Evolutionary conservation across 352 stramenopile species (phyloP), one percentile per base, ranked within the genome.

Genomic region (Phytophthora meadii): DNA sequence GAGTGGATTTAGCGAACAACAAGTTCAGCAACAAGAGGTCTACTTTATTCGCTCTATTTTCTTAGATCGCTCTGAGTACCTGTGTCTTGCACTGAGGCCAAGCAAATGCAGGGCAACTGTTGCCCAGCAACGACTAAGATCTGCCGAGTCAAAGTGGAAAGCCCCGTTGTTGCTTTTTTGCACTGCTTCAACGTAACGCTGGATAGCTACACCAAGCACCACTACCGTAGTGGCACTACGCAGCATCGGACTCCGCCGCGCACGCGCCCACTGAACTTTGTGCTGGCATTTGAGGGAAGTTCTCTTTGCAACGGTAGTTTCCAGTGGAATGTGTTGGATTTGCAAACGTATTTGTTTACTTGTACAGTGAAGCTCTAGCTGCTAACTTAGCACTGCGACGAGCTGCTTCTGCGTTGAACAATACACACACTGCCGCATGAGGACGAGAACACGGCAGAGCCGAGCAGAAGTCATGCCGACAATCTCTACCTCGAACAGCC

Each of bases 171-270:
- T 17, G 1, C 3, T 19, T 49, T 59, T 41, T 46, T 60, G 22
- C 40, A 51, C 40, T 30, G 40, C 49, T 56, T 45, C 56, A 59
- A 51, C 37, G 3, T 57, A 27, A 34, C 2, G 14, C 53, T 19
- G 51, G 22, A 59, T 65, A 39, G 48, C 57, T 59, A 53, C 57
- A 17, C 46, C 46, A 37, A 55, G 32, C 30, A 61, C 40, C 40
- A 61, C 39, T n/a, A 6, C 52, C 10, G 27, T n/a, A 25, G 22
- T 22, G 22, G 22, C 22, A 22, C 22, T 22, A 30, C 27, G 7
- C 30, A 11, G 30, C 30, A 14, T 11, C 30, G 0, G 30, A 36
- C 30, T 36, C 9, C 27, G 6, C n/a, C n/a, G n/a, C n/a, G n/a
- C 27, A 30, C 27, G 27, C 4, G 2, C 30, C 12, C 9, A 36